Percentiles rank a stretch among this genome's conserved stretches.
phyloP scores from a whole-genome alignment of 1,139 yeast genomes.

The Saccharomyces hybrid region DNA sequence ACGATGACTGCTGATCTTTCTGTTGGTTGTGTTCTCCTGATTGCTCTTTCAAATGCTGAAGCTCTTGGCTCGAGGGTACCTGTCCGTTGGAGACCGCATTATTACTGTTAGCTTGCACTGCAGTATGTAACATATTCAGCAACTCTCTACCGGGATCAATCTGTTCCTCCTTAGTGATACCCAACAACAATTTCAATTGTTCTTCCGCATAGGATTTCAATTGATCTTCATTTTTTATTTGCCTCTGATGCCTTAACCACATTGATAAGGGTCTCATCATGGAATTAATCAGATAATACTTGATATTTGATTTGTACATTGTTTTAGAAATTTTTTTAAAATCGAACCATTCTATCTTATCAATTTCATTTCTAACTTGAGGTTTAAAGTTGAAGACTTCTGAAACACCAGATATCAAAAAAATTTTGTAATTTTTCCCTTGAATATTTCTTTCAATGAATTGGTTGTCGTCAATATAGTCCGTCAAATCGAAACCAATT shows the following conservation, averaged over 20 bases:
- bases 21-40: background rate
- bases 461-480: slow-evolving; percentile 58
- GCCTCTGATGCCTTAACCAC: slow-evolving; percentile 52
- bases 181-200: slow-evolving; percentile 56
- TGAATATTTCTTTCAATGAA: slow-evolving; percentile 73
- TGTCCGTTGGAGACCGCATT: slow-evolving; percentile 3
- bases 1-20: slow-evolving; percentile 3
- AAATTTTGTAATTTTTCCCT: slow-evolving; percentile 84
- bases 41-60: background rate
- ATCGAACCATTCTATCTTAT: slow-evolving; percentile 58
- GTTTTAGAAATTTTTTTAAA: slow-evolving; percentile 36
- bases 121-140: slow-evolving; percentile 50
- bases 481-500: slow-evolving; percentile 81
- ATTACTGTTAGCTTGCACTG: slow-evolving; percentile 30
- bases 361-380: slow-evolving; percentile 79
- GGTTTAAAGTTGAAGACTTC: slow-evolving; percentile 71
- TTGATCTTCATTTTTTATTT: slow-evolving; percentile 46
- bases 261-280: slow-evolving; percentile 51
- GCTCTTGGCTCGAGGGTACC: slow-evolving; percentile 1
- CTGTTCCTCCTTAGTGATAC: slow-evolving; percentile 38
- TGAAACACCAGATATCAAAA: slow-evolving; percentile 70
- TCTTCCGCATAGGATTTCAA: slow-evolving; percentile 47
- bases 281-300: slow-evolving; percentile 51
- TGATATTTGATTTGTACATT: slow-evolving; percentile 35
- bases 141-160: slow-evolving; percentile 72